A percentile compares a stretch with the other conserved stretches of the same genome.
These are phyloP conservation scores for Saturnispora silvae DNA, from an alignment of 805 yeast genomes.

Conservation along the genomic window DNA sequence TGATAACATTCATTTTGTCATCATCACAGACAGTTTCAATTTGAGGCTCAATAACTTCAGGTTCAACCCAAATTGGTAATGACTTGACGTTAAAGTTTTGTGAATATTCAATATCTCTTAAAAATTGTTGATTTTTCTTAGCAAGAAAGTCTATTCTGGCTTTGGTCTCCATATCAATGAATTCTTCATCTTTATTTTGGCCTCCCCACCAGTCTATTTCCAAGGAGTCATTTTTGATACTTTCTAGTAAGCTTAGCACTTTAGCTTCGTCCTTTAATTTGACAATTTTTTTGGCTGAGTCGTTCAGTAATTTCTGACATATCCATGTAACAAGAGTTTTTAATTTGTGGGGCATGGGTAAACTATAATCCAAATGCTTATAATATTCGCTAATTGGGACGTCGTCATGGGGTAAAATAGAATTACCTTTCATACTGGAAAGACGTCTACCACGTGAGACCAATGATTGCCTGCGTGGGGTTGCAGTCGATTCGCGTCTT, in stretches of 20 bases:
- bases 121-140: conserved; percentile 33
- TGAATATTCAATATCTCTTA: conserved; percentile 34
- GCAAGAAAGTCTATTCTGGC: conserved; percentile 38
- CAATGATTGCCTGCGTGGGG: conserved; percentile 37
- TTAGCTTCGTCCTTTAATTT: conserved; percentile 17
- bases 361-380: conserved; percentile 47
- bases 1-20: conserved; percentile 4
- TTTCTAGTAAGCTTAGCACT: conserved; percentile 5
- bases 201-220: conserved; percentile 59
- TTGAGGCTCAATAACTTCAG: not conserved
- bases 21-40: conserved; percentile 3
- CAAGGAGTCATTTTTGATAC: conserved; percentile 1
- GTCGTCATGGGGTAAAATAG: conserved; percentile 55
- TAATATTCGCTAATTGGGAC: conserved; percentile 44
- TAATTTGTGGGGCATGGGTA: conserved; percentile 69
- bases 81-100: too few species aligned
- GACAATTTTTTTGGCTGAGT: conserved; percentile 10
- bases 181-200: conserved; percentile 16
- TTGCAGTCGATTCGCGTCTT: not conserved
- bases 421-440: conserved; percentile 62
- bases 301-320: conserved; percentile 35
- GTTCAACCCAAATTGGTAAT: not conserved
- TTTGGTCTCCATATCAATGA: conserved; percentile 37
- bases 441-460: conserved; percentile 58
- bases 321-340: conserved; percentile 64